Conservation (phyloP, 1,139 yeast genomes). For the Geotrichum australiense region DNA sequence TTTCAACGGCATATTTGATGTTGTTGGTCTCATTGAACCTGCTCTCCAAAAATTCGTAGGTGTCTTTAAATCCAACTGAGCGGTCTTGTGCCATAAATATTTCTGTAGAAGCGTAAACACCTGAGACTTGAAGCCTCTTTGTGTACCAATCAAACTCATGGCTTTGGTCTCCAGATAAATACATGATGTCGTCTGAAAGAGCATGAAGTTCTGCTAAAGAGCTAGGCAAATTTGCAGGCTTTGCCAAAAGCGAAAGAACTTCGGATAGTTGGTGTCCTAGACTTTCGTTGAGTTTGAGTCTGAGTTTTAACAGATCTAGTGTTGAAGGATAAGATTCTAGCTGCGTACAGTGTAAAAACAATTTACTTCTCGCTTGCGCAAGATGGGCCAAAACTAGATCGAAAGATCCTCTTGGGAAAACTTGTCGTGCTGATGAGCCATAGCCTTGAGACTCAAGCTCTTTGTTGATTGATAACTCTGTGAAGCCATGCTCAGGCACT, state of each 20-base stretch:
- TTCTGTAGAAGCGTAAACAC: constrained; percentile 65
- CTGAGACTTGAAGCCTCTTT: constrained; percentile 64
- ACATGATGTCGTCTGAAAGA: constrained; percentile 77
- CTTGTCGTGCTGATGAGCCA: constrained; percentile 59
- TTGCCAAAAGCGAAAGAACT: constrained; percentile 49
- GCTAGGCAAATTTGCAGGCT: constrained; percentile 45
- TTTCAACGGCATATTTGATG: constrained; percentile 54
- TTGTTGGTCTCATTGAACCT: constrained; percentile 50
- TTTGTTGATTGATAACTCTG: constrained; percentile 49
- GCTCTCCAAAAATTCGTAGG: constrained; percentile 57
- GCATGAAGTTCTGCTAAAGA: constrained; percentile 64
- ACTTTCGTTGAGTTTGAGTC: constrained; percentile 59
- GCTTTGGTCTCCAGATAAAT: constrained; percentile 72
- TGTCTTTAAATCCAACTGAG: constrained; percentile 48
- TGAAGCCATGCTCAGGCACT: constrained; percentile 69
- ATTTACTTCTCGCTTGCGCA: constrained; percentile 40
- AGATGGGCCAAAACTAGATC: constrained; percentile 66
- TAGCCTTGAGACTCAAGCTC: constrained; percentile 58
- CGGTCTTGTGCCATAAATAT: constrained; percentile 73
- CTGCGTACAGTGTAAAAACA: no score
- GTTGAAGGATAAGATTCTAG: constrained; percentile 8
- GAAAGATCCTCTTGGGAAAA: constrained; percentile 49
- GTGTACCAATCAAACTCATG: constrained; percentile 90
- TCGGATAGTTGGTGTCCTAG: constrained; percentile 34
- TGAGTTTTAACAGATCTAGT: constrained; percentile 43